Conservation (phyloP, 345 rosid species). For the Salix suchowensis region DNA sequence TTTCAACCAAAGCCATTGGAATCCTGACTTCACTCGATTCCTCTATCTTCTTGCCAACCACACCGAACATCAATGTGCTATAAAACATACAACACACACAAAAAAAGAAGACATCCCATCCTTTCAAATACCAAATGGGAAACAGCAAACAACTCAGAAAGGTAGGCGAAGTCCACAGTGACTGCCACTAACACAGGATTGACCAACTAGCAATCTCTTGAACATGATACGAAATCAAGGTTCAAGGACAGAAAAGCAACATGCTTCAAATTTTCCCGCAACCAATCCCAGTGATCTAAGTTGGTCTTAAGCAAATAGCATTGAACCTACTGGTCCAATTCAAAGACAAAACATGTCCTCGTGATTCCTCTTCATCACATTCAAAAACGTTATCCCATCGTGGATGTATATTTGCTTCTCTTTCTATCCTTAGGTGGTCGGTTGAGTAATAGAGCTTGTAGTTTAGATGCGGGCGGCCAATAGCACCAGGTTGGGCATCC, state of each 20-base stretch:
- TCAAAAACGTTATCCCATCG: neutral
- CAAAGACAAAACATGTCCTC: neutral
- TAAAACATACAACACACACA: too few relatives aligned
- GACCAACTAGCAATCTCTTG: neutral
- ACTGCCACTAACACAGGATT: neutral
- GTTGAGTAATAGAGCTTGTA: neutral
- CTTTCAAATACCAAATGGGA: neutral
- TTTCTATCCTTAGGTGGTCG: conserved; percentile 5
- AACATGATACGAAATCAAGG: neutral
- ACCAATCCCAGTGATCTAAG: neutral
- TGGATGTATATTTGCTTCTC: neutral
- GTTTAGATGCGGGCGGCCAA: neutral
- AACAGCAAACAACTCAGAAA: neutral
- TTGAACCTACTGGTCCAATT: neutral
- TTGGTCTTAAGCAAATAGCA: neutral
- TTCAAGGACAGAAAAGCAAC: neutral
- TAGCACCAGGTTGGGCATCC: neutral
- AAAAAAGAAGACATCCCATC: neutral
- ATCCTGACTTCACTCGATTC: neutral
- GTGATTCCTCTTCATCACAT: neutral
- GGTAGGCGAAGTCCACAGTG: neutral
- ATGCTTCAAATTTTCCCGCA: neutral
- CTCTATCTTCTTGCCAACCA: neutral
- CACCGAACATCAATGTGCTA: neutral
- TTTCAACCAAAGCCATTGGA: neutral